These are phyloP conservation scores for Solanum pinnatisectum DNA, from an alignment of 257 asterid species.

Conservation along the genomic window DNA sequence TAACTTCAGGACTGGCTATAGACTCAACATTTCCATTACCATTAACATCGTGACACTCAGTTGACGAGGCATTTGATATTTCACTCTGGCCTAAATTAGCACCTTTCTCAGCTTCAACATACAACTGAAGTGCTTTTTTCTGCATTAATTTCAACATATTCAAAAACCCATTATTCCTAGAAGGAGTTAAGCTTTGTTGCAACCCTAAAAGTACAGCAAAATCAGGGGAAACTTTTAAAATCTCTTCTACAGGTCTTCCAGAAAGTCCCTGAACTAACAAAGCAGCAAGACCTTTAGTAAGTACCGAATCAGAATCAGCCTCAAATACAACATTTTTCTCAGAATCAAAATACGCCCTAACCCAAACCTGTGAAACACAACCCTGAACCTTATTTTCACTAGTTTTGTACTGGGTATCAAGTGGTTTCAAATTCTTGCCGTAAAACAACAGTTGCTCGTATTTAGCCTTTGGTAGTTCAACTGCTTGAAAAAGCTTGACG, in stretches of 20 bases:
- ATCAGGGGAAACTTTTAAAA: conserved; percentile 67
- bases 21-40: conserved; percentile 11
- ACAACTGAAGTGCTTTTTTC: conserved; percentile 64
- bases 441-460: conserved; percentile 66
- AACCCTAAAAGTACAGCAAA: conserved; percentile 64
- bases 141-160: conserved; percentile 89
- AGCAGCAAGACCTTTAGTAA: conserved; percentile 84
- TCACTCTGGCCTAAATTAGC: conserved; percentile 2
- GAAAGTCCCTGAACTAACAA: conserved; percentile 83
- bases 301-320: conserved; percentile 79
- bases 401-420: conserved; percentile 43
- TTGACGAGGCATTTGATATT: neutral
- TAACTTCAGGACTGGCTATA: conserved; percentile 11
- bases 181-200: conserved; percentile 67
- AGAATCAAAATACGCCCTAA: conserved; percentile 47
- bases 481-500: conserved; percentile 54
- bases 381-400: conserved; percentile 63
- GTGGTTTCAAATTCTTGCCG: conserved; percentile 51
- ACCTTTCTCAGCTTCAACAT: conserved; percentile 32
- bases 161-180: conserved; percentile 82
- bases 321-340: conserved; percentile 64
- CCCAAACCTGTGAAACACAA: conserved; percentile 89
- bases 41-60: neutral
- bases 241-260: conserved; percentile 56
- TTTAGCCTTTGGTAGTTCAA: conserved; percentile 58